Evolutionary conservation across 306 rosid genomes (phyloP).

Genomic region (Lathyrus sativus): DNA sequence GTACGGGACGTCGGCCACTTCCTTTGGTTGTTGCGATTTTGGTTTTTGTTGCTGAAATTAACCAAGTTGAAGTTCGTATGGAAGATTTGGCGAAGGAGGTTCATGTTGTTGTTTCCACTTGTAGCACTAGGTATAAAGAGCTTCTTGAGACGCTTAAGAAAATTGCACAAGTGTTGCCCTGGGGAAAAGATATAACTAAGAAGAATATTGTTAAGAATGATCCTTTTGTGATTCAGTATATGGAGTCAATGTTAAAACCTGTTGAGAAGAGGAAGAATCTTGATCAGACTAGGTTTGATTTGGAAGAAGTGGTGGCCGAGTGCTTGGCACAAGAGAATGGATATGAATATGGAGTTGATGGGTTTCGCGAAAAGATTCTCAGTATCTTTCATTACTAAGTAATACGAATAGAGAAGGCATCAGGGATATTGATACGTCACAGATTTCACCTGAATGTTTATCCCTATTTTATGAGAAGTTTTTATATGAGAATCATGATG

Average conservation of each 20-base stretch:
- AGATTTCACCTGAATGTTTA: too few species aligned
- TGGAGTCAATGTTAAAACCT: slow-evolving; percentile 64
- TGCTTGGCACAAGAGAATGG: slow-evolving; percentile 47
- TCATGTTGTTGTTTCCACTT: slow-evolving; percentile 56
- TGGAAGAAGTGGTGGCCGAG: slow-evolving; percentile 55
- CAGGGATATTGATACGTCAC: too few species aligned
- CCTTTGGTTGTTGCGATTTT: slow-evolving; percentile 77
- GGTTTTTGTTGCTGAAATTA: too few species aligned
- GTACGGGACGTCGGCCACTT: slow-evolving; percentile 67
- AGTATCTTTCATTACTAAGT: slow-evolving; percentile 38
- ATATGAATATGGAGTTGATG: too few species aligned
- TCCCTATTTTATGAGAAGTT: too few species aligned
- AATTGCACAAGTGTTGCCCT: slow-evolving; percentile 75
- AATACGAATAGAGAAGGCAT: too few species aligned
- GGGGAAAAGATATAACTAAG: slow-evolving; percentile 75
- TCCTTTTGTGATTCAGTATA: slow-evolving; percentile 64
- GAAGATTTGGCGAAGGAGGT: too few species aligned
- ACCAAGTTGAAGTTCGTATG: too few species aligned
- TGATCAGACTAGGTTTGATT: slow-evolving; percentile 47
- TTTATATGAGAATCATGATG: too few species aligned
- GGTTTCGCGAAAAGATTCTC: slow-evolving; percentile 41
- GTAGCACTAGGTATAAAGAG: slow-evolving; percentile 64
- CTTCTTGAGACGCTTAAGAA: slow-evolving; percentile 65
- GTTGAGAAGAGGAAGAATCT: slow-evolving; percentile 38
- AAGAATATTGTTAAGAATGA: slow-evolving; percentile 68